These are phyloP conservation scores for Heterobasidion irregulare DNA, from an alignment of 1,284 basidiomycete genomes.

Conservation along the genomic window DNA sequence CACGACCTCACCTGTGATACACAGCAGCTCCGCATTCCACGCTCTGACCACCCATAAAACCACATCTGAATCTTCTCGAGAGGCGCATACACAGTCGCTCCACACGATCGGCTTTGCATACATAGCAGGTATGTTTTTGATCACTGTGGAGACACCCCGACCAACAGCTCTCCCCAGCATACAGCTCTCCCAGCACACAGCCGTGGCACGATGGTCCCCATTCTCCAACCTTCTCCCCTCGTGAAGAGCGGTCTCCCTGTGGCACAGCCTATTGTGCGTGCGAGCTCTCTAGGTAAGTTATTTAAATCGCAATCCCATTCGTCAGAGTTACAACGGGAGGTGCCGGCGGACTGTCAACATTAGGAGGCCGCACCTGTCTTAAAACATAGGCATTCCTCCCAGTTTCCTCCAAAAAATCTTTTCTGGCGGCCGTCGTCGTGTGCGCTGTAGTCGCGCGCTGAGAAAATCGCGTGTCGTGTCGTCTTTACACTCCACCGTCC, in stretches of 20 bases:
- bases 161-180: neutral
- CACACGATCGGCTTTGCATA: too few relatives aligned
- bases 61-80: too few relatives aligned
- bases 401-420: neutral
- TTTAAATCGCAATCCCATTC: neutral
- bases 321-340: neutral
- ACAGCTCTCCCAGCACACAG: neutral
- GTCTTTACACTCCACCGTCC: slow-evolving; percentile 1
- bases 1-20: neutral
- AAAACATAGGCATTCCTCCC: neutral
- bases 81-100: too few relatives aligned
- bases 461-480: slow-evolving; percentile 4
- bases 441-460: slow-evolving; percentile 2
- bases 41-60: too few relatives aligned
- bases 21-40: too few relatives aligned
- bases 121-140: too few relatives aligned
- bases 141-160: too few relatives aligned
- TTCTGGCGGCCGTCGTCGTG: neutral
- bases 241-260: neutral
- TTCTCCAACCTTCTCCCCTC: neutral
- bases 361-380: neutral
- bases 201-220: neutral
- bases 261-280: neutral
- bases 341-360: slow-evolving; percentile 2
- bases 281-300: neutral